Conservation (phyloP, 1,284 basidiomycete species). For the Ceratobasidium sp. region DNA sequence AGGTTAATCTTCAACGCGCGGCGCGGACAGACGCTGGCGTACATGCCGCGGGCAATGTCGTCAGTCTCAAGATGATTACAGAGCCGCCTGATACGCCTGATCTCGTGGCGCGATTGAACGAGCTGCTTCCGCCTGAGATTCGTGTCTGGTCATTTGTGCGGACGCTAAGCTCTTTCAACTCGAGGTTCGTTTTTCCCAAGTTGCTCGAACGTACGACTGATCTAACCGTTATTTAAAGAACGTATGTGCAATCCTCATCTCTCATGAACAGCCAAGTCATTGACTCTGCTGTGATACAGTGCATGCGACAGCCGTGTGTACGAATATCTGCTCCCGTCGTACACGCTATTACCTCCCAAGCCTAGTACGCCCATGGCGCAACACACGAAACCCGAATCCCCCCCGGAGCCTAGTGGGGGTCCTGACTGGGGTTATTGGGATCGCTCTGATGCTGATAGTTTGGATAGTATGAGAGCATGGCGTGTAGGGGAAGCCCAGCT, state of each 20-base stretch:
- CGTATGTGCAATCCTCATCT: constrained; percentile 5
- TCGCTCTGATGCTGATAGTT: constrained; percentile 59
- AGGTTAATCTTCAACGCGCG: constrained; percentile 86
- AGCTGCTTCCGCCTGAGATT: constrained; percentile 89
- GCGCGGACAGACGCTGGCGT: constrained; percentile 98
- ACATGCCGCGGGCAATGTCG: constrained; percentile 95
- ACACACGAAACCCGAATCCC: constrained; percentile 14
- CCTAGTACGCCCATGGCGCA: constrained; percentile 73
- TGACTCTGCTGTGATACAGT: constrained; percentile 9
- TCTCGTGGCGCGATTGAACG: constrained; percentile 84
- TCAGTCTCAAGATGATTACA: constrained; percentile 92
- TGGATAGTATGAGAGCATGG: constrained; percentile 68
- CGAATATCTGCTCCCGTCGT: constrained; percentile 78
- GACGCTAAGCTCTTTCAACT: constrained; percentile 91
- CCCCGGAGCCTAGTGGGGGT: background rate
- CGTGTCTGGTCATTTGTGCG: constrained; percentile 93
- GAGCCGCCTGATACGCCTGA: constrained; percentile 73
- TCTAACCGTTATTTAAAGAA: constrained; percentile 1
- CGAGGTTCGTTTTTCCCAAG: constrained; percentile 2
- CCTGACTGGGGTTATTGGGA: constrained; percentile 41
- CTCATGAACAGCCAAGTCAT: background rate
- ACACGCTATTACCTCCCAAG: constrained; percentile 92
- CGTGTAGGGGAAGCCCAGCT: constrained; percentile 27
- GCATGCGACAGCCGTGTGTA: constrained; percentile 50
- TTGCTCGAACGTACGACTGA: background rate